These are phyloP conservation scores for Solanum okadae DNA, from an alignment of 257 asterid genomes.

Conservation along the genomic window DNA sequence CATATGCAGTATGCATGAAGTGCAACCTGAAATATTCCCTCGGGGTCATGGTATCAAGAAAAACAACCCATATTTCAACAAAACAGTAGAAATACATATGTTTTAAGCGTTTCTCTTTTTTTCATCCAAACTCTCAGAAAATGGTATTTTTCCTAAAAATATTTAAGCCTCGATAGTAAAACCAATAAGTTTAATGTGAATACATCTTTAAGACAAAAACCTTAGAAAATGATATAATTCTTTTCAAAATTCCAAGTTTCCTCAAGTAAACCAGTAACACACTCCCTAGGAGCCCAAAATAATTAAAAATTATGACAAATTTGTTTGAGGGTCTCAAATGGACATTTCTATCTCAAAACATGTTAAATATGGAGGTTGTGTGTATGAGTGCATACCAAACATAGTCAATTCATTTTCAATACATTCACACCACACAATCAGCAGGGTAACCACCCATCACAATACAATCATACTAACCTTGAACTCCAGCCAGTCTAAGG, in stretches of 20 bases:
- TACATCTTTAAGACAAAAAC: background rate
- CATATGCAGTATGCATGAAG: background rate
- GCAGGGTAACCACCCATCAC: background rate
- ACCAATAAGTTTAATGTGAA: background rate
- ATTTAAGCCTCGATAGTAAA: background rate
- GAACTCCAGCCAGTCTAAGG: background rate
- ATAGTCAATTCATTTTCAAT: too few relatives aligned
- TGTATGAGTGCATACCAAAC: background rate
- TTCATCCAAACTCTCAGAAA: background rate
- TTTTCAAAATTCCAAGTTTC: background rate
- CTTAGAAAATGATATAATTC: background rate
- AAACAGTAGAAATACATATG: too few relatives aligned
- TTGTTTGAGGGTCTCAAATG: background rate
- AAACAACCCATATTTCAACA: background rate
- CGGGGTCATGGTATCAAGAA: background rate
- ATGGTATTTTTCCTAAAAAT: background rate
- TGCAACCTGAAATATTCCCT: background rate
- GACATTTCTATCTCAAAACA: background rate
- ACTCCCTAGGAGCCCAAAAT: background rate
- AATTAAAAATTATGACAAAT: too few relatives aligned
- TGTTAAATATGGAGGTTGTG: background rate
- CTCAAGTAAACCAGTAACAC: background rate
- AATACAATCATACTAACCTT: background rate
- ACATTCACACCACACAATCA: background rate
- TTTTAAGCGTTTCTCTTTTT: background rate